Evolutionary conservation across 2,329 filamentous ascomycete genomes (phyloP).

Genomic region (Plenodomus lindquistii): DNA sequence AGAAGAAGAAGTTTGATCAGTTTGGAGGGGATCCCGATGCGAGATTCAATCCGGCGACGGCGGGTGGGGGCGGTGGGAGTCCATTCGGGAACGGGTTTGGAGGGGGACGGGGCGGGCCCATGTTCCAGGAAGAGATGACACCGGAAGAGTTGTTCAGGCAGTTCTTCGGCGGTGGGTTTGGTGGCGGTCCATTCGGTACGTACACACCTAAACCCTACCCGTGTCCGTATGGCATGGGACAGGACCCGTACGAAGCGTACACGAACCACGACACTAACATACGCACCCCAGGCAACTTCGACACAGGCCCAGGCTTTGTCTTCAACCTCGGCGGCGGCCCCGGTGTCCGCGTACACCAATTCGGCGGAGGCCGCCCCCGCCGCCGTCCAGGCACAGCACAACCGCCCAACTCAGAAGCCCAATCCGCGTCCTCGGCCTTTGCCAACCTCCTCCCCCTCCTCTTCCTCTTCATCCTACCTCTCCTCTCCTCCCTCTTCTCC

Average conservation of each 20-base stretch:
- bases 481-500: conserved; percentile 77
- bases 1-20: conserved; percentile 84
- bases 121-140: conserved; percentile 89
- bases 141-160: conserved; percentile 96
- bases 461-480: conserved; percentile 77
- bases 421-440: conserved; percentile 58
- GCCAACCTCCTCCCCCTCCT: conserved; percentile 84
- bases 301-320: conserved; percentile 83
- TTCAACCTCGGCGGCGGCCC: conserved; percentile 94
- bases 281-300: conserved; percentile 61
- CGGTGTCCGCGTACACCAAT: conserved; percentile 92
- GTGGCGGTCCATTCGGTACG: conserved; percentile 67
- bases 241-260: background rate
- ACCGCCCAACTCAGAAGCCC: conserved; percentile 56
- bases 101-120: conserved; percentile 62
- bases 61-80: conserved; percentile 52
- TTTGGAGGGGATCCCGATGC: conserved; percentile 92
- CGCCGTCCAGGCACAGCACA: conserved; percentile 68
- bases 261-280: conserved; percentile 4
- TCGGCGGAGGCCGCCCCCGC: conserved; percentile 78
- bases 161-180: conserved; percentile 82
- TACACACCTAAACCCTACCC: conserved; percentile 4
- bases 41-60: conserved; percentile 66
- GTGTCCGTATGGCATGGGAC: background rate
- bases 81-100: conserved; percentile 65